Evolutionary conservation across 2,329 filamentous ascomycete species (phyloP).

Genomic region (Coniochaeta sp.): DNA sequence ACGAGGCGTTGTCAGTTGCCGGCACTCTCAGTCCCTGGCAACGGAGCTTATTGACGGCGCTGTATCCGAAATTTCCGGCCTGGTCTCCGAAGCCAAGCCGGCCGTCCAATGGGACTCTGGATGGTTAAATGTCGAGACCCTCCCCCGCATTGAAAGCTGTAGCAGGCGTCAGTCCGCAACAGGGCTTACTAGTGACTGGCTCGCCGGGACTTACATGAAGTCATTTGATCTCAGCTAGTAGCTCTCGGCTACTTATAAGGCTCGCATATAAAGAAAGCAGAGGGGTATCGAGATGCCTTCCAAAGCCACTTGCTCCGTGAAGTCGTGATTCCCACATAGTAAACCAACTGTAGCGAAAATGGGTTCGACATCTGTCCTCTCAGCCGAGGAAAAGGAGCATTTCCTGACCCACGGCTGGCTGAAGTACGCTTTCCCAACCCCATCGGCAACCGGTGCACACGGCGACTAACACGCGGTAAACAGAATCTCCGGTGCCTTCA

Average conservation of each 20-base stretch:
- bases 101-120: constrained; percentile 1
- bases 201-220: not conserved
- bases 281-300: not conserved
- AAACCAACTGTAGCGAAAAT: constrained; percentile 5
- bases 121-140: constrained; percentile 2
- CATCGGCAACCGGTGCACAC: not conserved
- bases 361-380: constrained; percentile 20
- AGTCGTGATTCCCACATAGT: not conserved
- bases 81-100: not conserved
- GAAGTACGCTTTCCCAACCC: constrained; percentile 16
- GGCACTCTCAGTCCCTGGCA: not conserved
- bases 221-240: not conserved
- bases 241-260: not conserved
- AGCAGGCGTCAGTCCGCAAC: not conserved
- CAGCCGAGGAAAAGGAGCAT: constrained; percentile 31
- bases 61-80: not conserved
- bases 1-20: too few relatives aligned
- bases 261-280: not conserved
- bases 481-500: constrained; percentile 28
- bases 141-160: constrained; percentile 2
- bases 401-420: constrained; percentile 33
- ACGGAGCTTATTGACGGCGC: not conserved
- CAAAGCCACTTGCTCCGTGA: not conserved
- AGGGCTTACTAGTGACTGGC: not conserved
- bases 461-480: constrained; percentile 7